Evolutionary conservation across 2,329 filamentous ascomycete species (phyloP).

Genomic region (Ceratocystis colombiana): DNA sequence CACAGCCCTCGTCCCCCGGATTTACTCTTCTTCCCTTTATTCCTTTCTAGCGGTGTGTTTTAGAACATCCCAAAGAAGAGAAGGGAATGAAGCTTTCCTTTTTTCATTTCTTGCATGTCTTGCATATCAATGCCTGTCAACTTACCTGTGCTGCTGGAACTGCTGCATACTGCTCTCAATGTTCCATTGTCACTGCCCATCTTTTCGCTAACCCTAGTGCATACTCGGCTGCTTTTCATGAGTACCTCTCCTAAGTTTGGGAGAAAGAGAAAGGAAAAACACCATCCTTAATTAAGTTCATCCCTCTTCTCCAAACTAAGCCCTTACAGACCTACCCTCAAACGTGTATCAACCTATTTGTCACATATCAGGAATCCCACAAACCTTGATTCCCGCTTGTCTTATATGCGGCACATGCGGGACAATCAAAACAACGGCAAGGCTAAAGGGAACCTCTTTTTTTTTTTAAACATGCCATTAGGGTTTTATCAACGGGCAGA

Average conservation of each 20-base stretch:
- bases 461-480: too few relatives aligned
- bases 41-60: conserved; percentile 9
- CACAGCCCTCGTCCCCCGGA: too few relatives aligned
- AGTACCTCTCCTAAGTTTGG: not conserved
- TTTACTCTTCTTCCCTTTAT: not conserved
- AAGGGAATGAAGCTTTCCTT: not conserved
- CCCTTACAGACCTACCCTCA: not conserved
- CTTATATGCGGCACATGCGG: conserved; percentile 4
- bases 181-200: not conserved
- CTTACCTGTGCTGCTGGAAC: not conserved
- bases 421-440: not conserved
- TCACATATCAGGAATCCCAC: conserved; percentile 3
- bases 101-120: not conserved
- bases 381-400: not conserved
- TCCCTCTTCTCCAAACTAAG: not conserved
- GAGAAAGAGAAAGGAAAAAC: not conserved
- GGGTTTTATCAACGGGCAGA: not conserved
- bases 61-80: conserved; percentile 9
- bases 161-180: not conserved
- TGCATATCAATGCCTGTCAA: not conserved
- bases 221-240: too few relatives aligned
- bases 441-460: not conserved
- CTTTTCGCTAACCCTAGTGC: too few relatives aligned
- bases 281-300: not conserved
- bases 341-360: conserved; percentile 1